phyloP scores from a whole-genome alignment of 2,329 filamentous ascomycete species.

The Dothistroma septosporum region DNA sequence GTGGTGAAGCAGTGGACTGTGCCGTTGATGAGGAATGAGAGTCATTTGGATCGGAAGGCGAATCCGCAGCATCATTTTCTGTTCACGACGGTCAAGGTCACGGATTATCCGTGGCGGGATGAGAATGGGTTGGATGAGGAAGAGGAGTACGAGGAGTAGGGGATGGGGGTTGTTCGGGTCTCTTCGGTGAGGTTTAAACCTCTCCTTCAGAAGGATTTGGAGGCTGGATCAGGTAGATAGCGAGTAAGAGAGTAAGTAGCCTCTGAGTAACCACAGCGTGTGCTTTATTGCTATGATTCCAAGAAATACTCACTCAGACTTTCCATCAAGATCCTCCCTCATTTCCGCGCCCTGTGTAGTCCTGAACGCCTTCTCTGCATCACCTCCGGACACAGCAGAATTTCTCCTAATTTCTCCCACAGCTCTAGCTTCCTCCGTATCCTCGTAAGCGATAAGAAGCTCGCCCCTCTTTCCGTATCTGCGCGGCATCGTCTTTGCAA shows the following conservation, averaged over 20 bases:
- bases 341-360: conserved; percentile 6
- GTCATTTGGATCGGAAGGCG: background rate
- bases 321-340: conserved; percentile 10
- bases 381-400: conserved; percentile 17
- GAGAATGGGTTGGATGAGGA: background rate
- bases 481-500: conserved; percentile 51
- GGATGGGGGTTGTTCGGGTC: background rate
- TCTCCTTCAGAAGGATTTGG: too few species aligned
- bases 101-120: background rate
- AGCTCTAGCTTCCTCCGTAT: conserved; percentile 30
- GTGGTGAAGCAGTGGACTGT: conserved; percentile 40
- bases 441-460: conserved; percentile 51
- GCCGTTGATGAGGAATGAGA: background rate
- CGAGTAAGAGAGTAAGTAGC: too few species aligned
- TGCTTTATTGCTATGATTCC: background rate
- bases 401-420: conserved; percentile 23
- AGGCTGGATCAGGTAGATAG: background rate
- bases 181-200: background rate
- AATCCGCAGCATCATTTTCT: background rate
- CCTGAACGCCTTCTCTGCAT: background rate
- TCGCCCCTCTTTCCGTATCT: conserved; percentile 58
- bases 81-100: background rate
- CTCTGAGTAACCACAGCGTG: too few species aligned
- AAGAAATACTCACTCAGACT: background rate
- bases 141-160: background rate